Base-by-base conservation (phyloP, 2,329 filamentous ascomycete genomes). In the Colletotrichum lupini region DNA sequence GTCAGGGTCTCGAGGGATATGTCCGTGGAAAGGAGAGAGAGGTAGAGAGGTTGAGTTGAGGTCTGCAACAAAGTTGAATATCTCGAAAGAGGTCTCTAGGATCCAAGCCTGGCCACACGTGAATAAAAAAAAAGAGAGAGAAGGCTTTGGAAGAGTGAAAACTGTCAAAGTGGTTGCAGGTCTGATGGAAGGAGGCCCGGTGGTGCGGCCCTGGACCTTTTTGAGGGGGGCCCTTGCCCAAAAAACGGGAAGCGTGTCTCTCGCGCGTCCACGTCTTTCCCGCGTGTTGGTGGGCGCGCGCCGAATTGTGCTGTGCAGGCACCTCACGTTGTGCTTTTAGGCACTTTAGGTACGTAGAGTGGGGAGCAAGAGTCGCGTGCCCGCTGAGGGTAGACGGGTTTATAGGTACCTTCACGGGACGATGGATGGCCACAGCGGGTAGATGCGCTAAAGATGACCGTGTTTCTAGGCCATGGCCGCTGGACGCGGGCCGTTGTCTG, bases 141-240 rank as follows among this genome's bases (percentile, higher is more conserved):
- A 72, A 71, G 49, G 67, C 37, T 53, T 35, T 35, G 32, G 32
- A 73, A 42, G 37, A 2, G 42, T 22, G 19, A 72, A 71, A 49
- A 70, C 37, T 53, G 37, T 52, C 62, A 67, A 72, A 70, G 28
- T 71, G 65, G 72, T 69, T 72, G 73, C 63, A 78, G 78, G 79
- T 76, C 79, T 73, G 75, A 71, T 76, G 67, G 69, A 73, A 75
- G 70, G 76, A 76, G 76, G 75, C 74, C 79, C 74, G 55, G 73
- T 73, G 72, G 76, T 75, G 62, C 75, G 77, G 75, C 75, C 76
- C 74, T 73, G 78, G 71, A 63, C 77, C 77, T 80, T 80, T 80
- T 78, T 78, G 76, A 78, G 76, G 73, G 42, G 42, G 66, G 58
- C 37, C 65, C 69, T 68, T 68, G 60, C 65, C 68, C 42, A 49